These are phyloP conservation scores for Lachancea waltii DNA, from an alignment of 805 yeast genomes.

Conservation along the genomic window DNA sequence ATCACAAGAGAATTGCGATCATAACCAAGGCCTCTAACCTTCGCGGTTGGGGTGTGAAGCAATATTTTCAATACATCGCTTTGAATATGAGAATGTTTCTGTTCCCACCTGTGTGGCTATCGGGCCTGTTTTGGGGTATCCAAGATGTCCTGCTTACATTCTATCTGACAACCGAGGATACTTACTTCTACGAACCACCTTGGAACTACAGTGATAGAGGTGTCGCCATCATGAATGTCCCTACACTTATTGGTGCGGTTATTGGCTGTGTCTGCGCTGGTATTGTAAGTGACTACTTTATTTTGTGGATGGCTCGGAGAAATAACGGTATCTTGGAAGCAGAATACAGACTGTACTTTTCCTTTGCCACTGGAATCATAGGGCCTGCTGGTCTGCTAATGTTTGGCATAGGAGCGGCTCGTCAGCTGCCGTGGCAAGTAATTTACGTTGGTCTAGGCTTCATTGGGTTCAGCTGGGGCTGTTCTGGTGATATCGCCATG, in stretches of 20 bases:
- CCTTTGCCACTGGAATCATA: constrained; percentile 48
- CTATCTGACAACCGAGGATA: constrained; percentile 68
- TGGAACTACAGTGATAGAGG: constrained; percentile 59
- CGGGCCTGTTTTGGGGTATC: constrained; percentile 74
- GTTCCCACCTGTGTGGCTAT: constrained; percentile 58
- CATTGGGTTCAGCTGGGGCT: constrained; percentile 64
- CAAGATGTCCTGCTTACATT: constrained; percentile 74
- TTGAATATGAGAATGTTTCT: constrained; percentile 49
- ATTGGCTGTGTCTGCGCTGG: constrained; percentile 66
- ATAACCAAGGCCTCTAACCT: constrained; percentile 55
- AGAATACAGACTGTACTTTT: constrained; percentile 54
- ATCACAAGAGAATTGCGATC: constrained; percentile 41
- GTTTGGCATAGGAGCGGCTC: constrained; percentile 61
- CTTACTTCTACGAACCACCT: constrained; percentile 57
- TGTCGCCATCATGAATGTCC: constrained; percentile 71
- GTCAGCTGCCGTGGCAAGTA: constrained; percentile 45
- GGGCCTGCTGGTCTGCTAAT: constrained; percentile 58
- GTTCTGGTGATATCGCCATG: constrained; percentile 66
- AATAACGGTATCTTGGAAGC: constrained; percentile 60
- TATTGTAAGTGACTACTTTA: constrained; percentile 50
- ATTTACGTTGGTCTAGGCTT: constrained; percentile 57
- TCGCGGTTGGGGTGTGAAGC: constrained; percentile 58
- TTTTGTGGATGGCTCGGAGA: constrained; percentile 52
- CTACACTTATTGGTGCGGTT: constrained; percentile 58
- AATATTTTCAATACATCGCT: constrained; percentile 48